These are phyloP conservation scores for Kwoniella newhampshirensis DNA, from an alignment of 768 basidiomycete species.

Conservation along the genomic window DNA sequence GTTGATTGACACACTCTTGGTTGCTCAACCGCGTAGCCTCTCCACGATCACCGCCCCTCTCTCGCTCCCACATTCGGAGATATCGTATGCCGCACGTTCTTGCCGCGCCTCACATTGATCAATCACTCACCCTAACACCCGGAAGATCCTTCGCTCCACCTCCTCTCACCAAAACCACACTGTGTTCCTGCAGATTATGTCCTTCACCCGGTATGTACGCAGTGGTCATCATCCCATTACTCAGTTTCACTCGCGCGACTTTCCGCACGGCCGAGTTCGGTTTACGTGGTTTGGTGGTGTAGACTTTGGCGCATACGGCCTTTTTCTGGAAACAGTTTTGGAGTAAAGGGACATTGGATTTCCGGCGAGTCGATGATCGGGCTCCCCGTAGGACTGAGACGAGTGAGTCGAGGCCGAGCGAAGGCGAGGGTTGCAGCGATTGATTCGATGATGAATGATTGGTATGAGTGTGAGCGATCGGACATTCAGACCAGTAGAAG, in stretches of 20 bases:
- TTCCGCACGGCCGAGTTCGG: conserved; percentile 98
- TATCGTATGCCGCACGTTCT: too few relatives aligned
- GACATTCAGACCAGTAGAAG: neutral
- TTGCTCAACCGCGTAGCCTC: too few relatives aligned
- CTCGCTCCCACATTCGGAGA: too few relatives aligned
- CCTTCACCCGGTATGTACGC: conserved; percentile 97
- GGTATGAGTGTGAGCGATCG: neutral
- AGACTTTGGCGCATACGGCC: conserved; percentile 76
- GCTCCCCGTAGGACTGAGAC: conserved; percentile 64
- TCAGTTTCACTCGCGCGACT: conserved; percentile 88
- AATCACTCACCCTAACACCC: conserved; percentile 74
- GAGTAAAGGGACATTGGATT: conserved; percentile 72
- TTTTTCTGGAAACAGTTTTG: conserved; percentile 79
- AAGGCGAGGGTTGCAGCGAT: neutral
- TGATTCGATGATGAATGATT: neutral
- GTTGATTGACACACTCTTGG: neutral
- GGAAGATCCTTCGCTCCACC: conserved; percentile 97
- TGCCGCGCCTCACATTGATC: too few relatives aligned
- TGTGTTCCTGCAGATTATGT: conserved; percentile 96
- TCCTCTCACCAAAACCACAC: conserved; percentile 90
- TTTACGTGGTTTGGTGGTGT: conserved; percentile 85
- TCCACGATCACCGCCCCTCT: too few relatives aligned
- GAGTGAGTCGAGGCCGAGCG: neutral
- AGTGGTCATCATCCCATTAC: conserved; percentile 81
- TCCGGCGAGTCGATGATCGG: conserved; percentile 61